A percentile compares a stretch with the other conserved stretches of the same genome.
Conservation (phyloP, 768 basidiomycete species). For the Russula sp. region DNA sequence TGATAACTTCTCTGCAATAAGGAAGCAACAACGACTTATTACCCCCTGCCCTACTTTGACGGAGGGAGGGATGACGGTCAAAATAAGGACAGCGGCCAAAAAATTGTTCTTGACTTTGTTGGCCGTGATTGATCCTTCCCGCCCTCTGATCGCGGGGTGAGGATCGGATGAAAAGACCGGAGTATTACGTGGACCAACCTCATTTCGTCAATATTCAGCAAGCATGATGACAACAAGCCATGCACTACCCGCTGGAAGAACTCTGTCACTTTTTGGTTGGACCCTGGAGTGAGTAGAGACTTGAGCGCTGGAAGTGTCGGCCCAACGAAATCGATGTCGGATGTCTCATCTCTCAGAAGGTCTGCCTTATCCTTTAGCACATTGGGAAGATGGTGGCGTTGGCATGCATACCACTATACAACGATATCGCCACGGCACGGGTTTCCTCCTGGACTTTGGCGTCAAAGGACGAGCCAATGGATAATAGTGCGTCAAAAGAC, state of each 20-base stretch:
- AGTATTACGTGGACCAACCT: conserved; percentile 47
- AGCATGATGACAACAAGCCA: conserved; percentile 77
- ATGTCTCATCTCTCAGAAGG: conserved; percentile 79
- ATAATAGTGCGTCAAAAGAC: conserved; percentile 55
- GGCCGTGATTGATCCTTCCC: conserved; percentile 66
- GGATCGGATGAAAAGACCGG: not conserved
- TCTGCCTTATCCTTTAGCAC: conserved; percentile 39
- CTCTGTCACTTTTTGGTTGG: conserved; percentile 40
- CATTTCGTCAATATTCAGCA: conserved; percentile 88
- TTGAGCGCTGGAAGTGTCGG: conserved; percentile 80
- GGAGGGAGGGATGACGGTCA: conserved; percentile 69
- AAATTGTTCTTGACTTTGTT: conserved; percentile 91
- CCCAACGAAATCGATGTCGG: conserved; percentile 71
- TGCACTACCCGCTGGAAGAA: conserved; percentile 61
- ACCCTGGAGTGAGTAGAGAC: conserved; percentile 53
- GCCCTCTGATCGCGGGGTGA: conserved; percentile 47
- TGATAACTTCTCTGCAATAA: conserved; percentile 74
- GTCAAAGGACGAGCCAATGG: conserved; percentile 53
- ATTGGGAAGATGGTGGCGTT: not conserved
- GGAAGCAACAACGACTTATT: conserved; percentile 79
- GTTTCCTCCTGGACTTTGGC: conserved; percentile 63
- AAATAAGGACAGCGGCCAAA: conserved; percentile 73
- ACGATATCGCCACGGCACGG: conserved; percentile 67
- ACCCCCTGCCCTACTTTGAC: conserved; percentile 65
- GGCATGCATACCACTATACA: conserved; percentile 61